Conservation (phyloP, 352 stramenopile genomes). For the Pythium oligandrum region DNA sequence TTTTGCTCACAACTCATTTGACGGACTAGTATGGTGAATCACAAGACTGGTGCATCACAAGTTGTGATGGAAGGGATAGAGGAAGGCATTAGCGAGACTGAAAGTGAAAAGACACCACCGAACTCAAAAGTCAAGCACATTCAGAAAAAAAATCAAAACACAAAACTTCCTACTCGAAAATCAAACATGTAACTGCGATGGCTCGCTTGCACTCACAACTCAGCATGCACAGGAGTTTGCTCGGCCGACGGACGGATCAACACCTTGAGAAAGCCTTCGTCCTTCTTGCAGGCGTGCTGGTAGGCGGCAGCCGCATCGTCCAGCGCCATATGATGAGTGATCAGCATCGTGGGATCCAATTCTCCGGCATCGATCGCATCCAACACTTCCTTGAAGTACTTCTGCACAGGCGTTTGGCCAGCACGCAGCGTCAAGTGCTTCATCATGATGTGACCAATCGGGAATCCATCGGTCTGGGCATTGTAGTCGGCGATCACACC, state of each 20-base stretch:
- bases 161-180: background rate
- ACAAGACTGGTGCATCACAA: too few relatives aligned
- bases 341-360: slow-evolving; percentile 45
- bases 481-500: slow-evolving; percentile 52
- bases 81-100: too few relatives aligned
- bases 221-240: too few relatives aligned
- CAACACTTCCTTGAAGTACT: slow-evolving; percentile 54
- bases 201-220: too few relatives aligned
- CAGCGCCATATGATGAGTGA: slow-evolving; percentile 49
- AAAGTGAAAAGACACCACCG: too few relatives aligned
- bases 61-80: too few relatives aligned
- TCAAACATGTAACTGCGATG: background rate
- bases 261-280: slow-evolving; percentile 57
- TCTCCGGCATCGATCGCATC: slow-evolving; percentile 48
- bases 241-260: slow-evolving; percentile 27
- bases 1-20: too few relatives aligned
- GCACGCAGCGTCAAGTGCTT: slow-evolving; percentile 53
- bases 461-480: slow-evolving; percentile 34
- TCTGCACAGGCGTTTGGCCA: slow-evolving; percentile 43
- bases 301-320: slow-evolving; percentile 55
- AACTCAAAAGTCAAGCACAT: background rate
- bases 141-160: background rate
- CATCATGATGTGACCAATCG: slow-evolving; percentile 54
- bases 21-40: too few relatives aligned
- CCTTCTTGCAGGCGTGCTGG: slow-evolving; percentile 46